Base-by-base conservation (phyloP, 768 basidiomycete species). In the Collybiopsis luxurians region DNA sequence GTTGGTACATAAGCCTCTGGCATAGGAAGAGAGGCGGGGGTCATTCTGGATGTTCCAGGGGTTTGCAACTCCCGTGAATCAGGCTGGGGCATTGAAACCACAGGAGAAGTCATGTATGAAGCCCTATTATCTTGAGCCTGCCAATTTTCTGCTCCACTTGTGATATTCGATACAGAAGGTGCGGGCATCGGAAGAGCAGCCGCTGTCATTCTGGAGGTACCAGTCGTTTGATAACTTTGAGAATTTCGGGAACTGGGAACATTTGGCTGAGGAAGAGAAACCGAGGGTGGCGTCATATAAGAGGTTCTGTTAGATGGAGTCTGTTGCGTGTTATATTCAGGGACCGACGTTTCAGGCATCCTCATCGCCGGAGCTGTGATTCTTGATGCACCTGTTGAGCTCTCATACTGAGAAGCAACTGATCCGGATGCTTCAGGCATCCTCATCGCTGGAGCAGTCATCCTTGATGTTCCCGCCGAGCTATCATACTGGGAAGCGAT, bases 361-460 rank as follows among this genome's bases (percentile, higher is more conserved):
- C 23, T 31, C 4, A 51, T 13, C 10, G 34, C 36, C 24, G 50
- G 50, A 51, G 50, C 50, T 38, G 50, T 51, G n/a, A 54, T 54
- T 24, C 38, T 53, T 21, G 51, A 53, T 12, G 23, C 19, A 12
- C 36, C 51, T 2, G 12, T 23, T 39, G 34, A 28, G 13, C 31
- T 34, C 13, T 24, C 23, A 27, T 54, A 54, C 27, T 54, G 53
- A n/a, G 53, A 38, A 30, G 40, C 53, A 43, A 12, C 23, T 21
- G 27, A 26, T 31, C 45, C 21, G 5, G 27, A 31, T 12, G 21
- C 31, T 5, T 51, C 36, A 17, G 50, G 50, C 50, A 51, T 51
- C 1, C 23, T 31, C 4, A 51, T 13, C 10, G 34, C 36, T 39
- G 50, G 50, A 51, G 50, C 50, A 51, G 50, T 51, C 28, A 54